Percentiles rank a stretch among this genome's conserved stretches.
phyloP scores from a whole-genome alignment of 2,329 filamentous ascomycete genomes.

The Microsporum audouinii region DNA sequence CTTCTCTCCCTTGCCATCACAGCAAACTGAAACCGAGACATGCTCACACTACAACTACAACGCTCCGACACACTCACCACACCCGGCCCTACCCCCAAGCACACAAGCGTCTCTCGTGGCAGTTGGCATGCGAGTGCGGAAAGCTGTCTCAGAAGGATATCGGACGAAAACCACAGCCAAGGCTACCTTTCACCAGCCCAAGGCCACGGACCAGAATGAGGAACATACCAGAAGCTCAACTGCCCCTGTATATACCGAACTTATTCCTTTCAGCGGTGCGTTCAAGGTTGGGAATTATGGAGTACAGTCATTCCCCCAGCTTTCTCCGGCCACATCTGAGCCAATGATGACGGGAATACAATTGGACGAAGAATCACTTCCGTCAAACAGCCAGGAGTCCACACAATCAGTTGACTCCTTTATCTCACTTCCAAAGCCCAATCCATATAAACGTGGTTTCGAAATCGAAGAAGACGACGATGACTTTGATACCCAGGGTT shows the following conservation, averaged over 20 bases:
- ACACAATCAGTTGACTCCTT: conserved; percentile 17
- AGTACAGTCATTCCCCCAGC: conserved; percentile 42
- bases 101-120: conserved; percentile 75
- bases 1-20: conserved; percentile 21
- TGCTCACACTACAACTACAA: conserved; percentile 33
- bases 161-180: conserved; percentile 48
- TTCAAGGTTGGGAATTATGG: conserved; percentile 61
- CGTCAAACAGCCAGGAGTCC: conserved; percentile 32
- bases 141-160: conserved; percentile 87
- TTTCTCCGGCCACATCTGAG: conserved; percentile 17
- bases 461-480: conserved; percentile 31
- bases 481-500: conserved; percentile 22
- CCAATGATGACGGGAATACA: conserved; percentile 23
- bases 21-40: conserved; percentile 11
- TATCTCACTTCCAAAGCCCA: conserved; percentile 17
- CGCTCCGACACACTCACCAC: conserved; percentile 28
- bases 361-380: conserved; percentile 29
- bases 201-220: not conserved
- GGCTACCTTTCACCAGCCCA: not conserved
- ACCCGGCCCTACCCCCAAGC: conserved; percentile 48
- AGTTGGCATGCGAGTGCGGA: conserved; percentile 90
- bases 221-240: conserved; percentile 13
- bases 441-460: conserved; percentile 27
- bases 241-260: conserved; percentile 41
- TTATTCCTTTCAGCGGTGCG: conserved; percentile 71